Conservation (phyloP, 179 eudicot species). For the Sideroxylon spinosum region DNA sequence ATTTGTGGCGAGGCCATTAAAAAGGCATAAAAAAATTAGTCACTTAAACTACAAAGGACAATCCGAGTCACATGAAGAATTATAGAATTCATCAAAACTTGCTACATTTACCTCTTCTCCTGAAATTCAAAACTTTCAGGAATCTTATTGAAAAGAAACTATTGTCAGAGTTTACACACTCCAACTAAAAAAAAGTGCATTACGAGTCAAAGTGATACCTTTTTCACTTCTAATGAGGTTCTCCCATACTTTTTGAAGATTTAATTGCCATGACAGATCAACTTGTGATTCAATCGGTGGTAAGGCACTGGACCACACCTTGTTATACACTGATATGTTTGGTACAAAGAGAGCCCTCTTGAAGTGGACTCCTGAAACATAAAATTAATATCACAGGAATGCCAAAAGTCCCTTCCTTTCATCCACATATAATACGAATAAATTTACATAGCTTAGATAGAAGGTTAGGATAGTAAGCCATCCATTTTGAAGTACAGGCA, state of each 20-base stretch:
- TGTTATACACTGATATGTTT: constrained; percentile 76
- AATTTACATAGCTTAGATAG: not conserved
- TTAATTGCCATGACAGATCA: constrained; percentile 85
- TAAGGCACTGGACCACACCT: constrained; percentile 45
- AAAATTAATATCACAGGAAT: constrained; percentile 7
- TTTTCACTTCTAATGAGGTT: constrained; percentile 52
- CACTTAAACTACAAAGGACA: not conserved
- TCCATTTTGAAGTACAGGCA: not conserved
- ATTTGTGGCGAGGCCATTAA: not conserved
- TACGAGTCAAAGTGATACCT: constrained; percentile 38
- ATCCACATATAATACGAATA: not conserved
- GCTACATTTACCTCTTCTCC: not conserved
- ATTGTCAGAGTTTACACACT: not conserved
- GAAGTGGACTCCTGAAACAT: constrained; percentile 70
- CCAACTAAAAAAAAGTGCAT: not conserved
- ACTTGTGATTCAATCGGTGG: constrained; percentile 54
- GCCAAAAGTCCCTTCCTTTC: not conserved
- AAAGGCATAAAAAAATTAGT: not conserved
- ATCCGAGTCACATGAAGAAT: not conserved
- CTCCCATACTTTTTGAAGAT: constrained; percentile 84
- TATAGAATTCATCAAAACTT: not conserved
- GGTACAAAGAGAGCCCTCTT: constrained; percentile 92
- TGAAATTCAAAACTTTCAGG: not conserved
- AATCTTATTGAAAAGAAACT: not conserved
- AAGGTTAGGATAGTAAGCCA: constrained; percentile 1